Base-by-base conservation (phyloP, 2,329 filamentous ascomycete species). In the Alternaria atra region DNA sequence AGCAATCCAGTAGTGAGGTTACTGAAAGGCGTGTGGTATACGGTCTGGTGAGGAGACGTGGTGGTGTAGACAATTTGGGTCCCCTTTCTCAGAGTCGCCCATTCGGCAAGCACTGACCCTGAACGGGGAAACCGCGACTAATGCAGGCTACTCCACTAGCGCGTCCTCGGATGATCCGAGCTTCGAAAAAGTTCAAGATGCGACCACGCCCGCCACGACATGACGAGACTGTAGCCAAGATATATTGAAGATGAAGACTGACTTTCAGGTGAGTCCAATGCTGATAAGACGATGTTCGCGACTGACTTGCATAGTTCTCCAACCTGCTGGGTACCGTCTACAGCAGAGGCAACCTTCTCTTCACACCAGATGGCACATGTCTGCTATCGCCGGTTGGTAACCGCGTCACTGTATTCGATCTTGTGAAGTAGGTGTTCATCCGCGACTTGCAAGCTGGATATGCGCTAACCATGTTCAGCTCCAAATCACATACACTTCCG, bases 261-360 rank as follows among this genome's bases (percentile, higher is more conserved):
- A 98, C 82, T 99, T 98, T 81, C 96, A 95, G 89, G 94, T 96
- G 82, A 65, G 80, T 32, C 3, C 55, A 44, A 40, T 50, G 17
- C 59, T 23, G n/a, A 8, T 39, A 20, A 27, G n/a, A 1, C 4
- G 6, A 12, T 6, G 46, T 59, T n/a, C 8, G n/a, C 20, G 17
- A 42, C 70, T 82, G 58, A 81, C 62, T 8, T 8, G 13, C n/a
- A n/a, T 74, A 97, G 94, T 99, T 99, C 83, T 97, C 94, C 79
- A 99, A 98, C 82, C 87, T 99, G 79, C 88, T 99, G 75, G 96
- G 95, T 78, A 99, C 95, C 71, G 95, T 99, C 77, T 99, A 98
- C 85, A 93, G 93, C 84, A 92, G 94, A 87, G 95, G 96, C 81
- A 99, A 98, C 80, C 87, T 99, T 75, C 87, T 97, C 77, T 99